Base-by-base conservation (phyloP, 1,284 basidiomycete genomes). In the Exobasidium rhododendri region DNA sequence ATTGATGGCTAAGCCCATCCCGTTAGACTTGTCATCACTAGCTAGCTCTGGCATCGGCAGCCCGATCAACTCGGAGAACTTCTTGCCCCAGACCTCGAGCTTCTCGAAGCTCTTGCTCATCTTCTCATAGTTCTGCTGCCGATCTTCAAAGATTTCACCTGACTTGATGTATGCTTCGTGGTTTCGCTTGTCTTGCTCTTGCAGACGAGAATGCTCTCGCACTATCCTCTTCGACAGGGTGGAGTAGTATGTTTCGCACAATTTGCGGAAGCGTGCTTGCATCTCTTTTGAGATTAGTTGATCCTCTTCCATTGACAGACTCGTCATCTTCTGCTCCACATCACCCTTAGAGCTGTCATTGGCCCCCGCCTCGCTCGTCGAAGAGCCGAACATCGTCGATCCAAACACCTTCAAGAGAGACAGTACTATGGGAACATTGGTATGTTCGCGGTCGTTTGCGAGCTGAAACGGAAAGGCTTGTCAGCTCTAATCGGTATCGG, bases 121-220 rank as follows among this genome's bases (percentile, higher is more conserved):
- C 82, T 92, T 94, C 82, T 99, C 96, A 79, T 97, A 98, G 13
- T 89, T 91, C 80, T 98, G 93, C 79, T 97, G 93, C 20, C 96
- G 87, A 81, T 99, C 96, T 79, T 99, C 96, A 71, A 99, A 98
- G 68, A 99, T 97, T 81, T 98, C 94, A 26, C 94, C 94, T 0
- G 92, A 97, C 43, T 92, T 90, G 74, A 98, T 97, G 80, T 98
- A 98, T 61, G 94, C 96, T 82, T 98, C 94, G 75, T 97, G 94
- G 71, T 98, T 98, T 56, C 89, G 86, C 68, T 89, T 87, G 78
- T 98, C 96, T 81, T 97, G 93, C 66, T 97, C 92, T 86, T 97
- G 91, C 46, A 99, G 83, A 63, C 89, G 88, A 90, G 97, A 70
- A 75, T 97, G 92, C 66, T 96, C 92, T 68, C 90, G 89, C 61